Percentiles rank a stretch among this genome's conserved stretches.
These are phyloP conservation scores for Orbilia javanica DNA, from an alignment of 2,329 filamentous ascomycete species.

Conservation along the genomic window DNA sequence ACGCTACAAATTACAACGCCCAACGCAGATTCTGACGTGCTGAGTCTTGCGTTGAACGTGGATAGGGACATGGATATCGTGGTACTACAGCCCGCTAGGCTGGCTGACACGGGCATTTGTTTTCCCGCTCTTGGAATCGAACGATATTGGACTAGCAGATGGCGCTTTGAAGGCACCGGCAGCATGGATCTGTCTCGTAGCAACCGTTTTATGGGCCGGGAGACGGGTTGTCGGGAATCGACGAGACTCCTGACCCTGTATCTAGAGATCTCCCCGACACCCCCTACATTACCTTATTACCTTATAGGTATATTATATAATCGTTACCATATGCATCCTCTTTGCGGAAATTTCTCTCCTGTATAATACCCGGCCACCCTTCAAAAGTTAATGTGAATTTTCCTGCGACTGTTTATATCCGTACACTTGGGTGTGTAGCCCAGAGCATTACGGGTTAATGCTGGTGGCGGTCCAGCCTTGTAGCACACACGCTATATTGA, in stretches of 20 bases:
- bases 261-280: not conserved
- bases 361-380: not conserved
- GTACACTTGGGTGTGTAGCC: not conserved
- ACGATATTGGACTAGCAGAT: conserved; percentile 10
- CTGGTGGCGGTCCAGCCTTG: not conserved
- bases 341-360: too few species aligned
- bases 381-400: not conserved
- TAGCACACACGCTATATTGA: conserved; percentile 8
- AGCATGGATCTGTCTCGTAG: conserved; percentile 21
- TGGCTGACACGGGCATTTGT: conserved; percentile 22
- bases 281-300: conserved; percentile 3
- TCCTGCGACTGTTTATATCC: not conserved
- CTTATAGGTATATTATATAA: too few species aligned
- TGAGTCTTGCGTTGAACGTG: not conserved
- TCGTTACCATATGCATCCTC: too few species aligned
- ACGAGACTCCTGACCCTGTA: not conserved
- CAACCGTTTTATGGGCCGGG: conserved; percentile 17
- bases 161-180: conserved; percentile 20
- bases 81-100: conserved; percentile 27
- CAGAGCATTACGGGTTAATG: not conserved
- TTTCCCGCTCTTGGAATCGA: conserved; percentile 10
- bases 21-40: not conserved
- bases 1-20: conserved; percentile 8
- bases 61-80: conserved; percentile 31
- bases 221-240: conserved; percentile 7